phyloP scores from a whole-genome alignment of 2,329 filamentous ascomycete genomes.

The Harringtonia aguacate region DNA sequence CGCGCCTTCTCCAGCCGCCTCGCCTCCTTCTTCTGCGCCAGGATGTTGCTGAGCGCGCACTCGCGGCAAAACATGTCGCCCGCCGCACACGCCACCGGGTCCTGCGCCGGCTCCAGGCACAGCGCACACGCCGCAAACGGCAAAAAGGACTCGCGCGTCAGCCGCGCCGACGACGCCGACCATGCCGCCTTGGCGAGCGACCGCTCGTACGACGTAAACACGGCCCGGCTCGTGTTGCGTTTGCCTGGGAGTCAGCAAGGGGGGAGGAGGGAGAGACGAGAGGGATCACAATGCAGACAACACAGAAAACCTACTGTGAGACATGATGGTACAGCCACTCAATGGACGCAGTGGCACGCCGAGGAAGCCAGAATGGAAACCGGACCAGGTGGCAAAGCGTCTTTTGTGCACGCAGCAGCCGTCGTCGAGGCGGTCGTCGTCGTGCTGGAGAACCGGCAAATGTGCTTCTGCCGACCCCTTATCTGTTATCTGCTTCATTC shows the following conservation, averaged over 20 bases:
- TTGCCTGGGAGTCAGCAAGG: conserved; percentile 41
- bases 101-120: conserved; percentile 69
- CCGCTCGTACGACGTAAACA: conserved; percentile 91
- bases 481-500: no score
- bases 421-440: no score
- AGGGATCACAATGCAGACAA: no score
- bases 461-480: no score
- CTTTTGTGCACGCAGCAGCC: no score
- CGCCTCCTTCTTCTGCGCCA: conserved; percentile 85
- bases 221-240: conserved; percentile 81
- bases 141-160: conserved; percentile 83
- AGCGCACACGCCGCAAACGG: conserved; percentile 82
- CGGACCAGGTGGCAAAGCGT: no score
- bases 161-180: conserved; percentile 71
- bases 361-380: no score
- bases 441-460: no score
- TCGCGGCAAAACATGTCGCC: conserved; percentile 94
- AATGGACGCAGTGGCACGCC: no score
- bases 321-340: no score
- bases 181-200: conserved; percentile 71
- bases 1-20: conserved; percentile 63
- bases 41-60: conserved; percentile 83
- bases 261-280: background rate
- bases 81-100: conserved; percentile 72
- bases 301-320: no score